Base-by-base conservation (phyloP, 345 rosid species). In the Euphorbia lathyris region DNA sequence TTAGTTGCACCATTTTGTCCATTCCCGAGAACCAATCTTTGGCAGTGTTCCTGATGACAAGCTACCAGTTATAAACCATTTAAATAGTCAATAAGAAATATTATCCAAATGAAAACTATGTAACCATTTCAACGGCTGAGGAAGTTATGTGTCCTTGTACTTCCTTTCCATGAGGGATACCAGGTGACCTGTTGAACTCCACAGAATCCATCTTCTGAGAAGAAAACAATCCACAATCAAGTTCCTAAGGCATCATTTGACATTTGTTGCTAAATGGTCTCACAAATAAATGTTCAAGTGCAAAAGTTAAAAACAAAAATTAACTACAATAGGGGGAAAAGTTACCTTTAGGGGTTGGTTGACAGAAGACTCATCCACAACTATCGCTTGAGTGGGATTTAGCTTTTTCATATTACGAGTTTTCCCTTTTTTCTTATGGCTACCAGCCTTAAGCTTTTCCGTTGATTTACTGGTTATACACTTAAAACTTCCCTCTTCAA, bases 21-120 rank as follows among this genome's bases (percentile, higher is more conserved):
- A 77, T 83, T 89, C 70, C 81, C 84, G 72, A 77, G 77, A 75
- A 74, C 81, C 75, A 59, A 50, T 50, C 76, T 85, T 75, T 79
- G 85, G 64, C 74, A 81, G 76, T 81, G 85, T 76, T 86, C 91
- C 96, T 91, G 91, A 81, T 69, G 80, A 88, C 76, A 81, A 76
- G 78, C 72, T 55, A 78, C 80, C 73, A 78, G 86, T 91, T 78
- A 83, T 52, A 71, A 72, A 76, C 69, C 71, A 71, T 64, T 70
- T 29, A 58, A 76, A 77, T 50, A 48, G 79, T 69, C 38, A 81
- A 78, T 58, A 65, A 71, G 26, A 47, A 68, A 56, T 38, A 67
- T 42, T 47, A 77, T 72, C 74, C 66, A 65, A 76, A 79, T 29
- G 68, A 53, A 57, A 81, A 68, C 62, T 43, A 72, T 42, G 77